phyloP scores from a whole-genome alignment of 805 yeast genomes.

The Suhomyces sp. region DNA sequence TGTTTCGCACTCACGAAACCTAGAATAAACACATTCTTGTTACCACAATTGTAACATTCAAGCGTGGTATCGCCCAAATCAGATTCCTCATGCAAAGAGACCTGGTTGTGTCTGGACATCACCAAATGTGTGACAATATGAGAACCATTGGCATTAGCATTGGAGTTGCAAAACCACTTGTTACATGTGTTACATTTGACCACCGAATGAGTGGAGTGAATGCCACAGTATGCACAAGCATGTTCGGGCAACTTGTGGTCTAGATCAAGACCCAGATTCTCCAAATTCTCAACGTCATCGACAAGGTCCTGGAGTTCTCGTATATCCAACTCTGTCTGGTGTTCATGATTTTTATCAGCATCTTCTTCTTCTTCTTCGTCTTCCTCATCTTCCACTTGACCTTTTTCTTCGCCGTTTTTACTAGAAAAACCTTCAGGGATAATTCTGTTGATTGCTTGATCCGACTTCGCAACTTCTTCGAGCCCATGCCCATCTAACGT shows the following conservation, averaged over 20 bases:
- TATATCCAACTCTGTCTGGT: constrained; percentile 5
- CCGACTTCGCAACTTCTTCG: constrained; percentile 1
- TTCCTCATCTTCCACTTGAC: neutral
- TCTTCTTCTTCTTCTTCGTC: neutral
- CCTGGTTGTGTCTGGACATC: constrained; percentile 70
- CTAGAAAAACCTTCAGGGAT: too few species aligned
- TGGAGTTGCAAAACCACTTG: constrained; percentile 89
- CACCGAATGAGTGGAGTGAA: constrained; percentile 60
- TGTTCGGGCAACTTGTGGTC: constrained; percentile 20
- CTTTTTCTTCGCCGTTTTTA: neutral
- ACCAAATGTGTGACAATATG: constrained; percentile 88
- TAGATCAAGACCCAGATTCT: too few species aligned
- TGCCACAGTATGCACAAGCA: constrained; percentile 70
- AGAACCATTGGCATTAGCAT: constrained; percentile 56
- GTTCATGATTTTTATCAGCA: neutral
- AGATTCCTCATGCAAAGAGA: constrained; percentile 74
- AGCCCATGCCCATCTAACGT: neutral
- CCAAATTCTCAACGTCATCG: constrained; percentile 7
- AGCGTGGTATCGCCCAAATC: constrained; percentile 83
- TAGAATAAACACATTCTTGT: constrained; percentile 70
- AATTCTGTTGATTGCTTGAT: too few species aligned
- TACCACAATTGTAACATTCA: constrained; percentile 91
- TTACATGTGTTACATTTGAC: constrained; percentile 74
- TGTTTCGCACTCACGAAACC: constrained; percentile 88
- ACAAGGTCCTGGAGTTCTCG: constrained; percentile 10